These are phyloP conservation scores for Remersonia thermophila DNA, from an alignment of 2,329 filamentous ascomycete species.

Conservation along the genomic window DNA sequence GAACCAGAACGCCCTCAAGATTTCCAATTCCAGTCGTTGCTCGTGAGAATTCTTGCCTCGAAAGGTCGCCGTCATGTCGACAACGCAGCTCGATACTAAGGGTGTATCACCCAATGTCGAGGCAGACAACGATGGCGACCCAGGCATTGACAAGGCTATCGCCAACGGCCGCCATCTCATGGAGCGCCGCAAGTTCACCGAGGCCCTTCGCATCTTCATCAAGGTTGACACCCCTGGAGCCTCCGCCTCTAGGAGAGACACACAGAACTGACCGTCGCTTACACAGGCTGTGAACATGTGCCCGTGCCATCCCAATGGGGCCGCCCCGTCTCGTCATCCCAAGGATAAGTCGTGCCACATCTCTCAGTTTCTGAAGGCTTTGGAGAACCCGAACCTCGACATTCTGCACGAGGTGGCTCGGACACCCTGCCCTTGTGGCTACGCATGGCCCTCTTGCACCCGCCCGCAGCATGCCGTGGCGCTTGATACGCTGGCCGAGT, in stretches of 20 bases:
- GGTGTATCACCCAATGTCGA: too few species aligned
- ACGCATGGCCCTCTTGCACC: conserved; percentile 13
- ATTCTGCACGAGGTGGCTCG: conserved; percentile 6
- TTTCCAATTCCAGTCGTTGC: too few species aligned
- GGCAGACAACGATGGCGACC: background rate
- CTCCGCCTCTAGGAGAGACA: background rate
- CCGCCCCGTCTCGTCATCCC: conserved; percentile 8
- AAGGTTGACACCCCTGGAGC: conserved; percentile 1
- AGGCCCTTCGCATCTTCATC: conserved; percentile 6
- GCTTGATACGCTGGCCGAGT: conserved; percentile 13
- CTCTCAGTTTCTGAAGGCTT: conserved; percentile 14
- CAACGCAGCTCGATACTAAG: too few species aligned
- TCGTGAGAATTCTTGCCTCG: too few species aligned
- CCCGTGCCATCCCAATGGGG: conserved; percentile 5
- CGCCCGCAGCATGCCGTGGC: conserved; percentile 8
- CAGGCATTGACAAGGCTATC: background rate
- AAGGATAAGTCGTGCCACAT: conserved; percentile 19
- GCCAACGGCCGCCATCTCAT: background rate
- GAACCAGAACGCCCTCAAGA: too few species aligned
- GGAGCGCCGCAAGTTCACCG: background rate
- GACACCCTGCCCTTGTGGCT: conserved; percentile 14
- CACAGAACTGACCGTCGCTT: background rate
- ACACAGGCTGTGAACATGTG: conserved; percentile 11
- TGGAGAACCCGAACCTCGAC: conserved; percentile 5
- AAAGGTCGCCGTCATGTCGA: too few species aligned